Evolutionary conservation across 257 asterid species (phyloP).

Genomic region (Nicotiana attenuata): DNA sequence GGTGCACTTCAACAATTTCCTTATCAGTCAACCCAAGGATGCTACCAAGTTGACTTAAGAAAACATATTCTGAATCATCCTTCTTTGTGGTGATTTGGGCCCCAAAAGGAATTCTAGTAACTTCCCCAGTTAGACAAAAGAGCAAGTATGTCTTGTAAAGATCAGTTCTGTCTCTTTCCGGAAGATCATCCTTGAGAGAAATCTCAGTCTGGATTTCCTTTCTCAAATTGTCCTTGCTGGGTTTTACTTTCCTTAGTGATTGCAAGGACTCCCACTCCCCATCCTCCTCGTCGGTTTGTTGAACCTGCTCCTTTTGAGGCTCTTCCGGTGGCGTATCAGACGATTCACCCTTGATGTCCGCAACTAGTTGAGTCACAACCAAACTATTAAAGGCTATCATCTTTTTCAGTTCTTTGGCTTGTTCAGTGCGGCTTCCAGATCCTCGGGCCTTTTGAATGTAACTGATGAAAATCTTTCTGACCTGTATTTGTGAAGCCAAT

Average conservation of each 20-base stretch:
- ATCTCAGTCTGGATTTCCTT: conserved; percentile 73
- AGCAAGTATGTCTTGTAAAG: conserved; percentile 86
- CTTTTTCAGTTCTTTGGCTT: conserved; percentile 79
- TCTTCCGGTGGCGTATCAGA: conserved; percentile 43
- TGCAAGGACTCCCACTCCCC: conserved; percentile 87
- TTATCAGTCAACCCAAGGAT: conserved; percentile 72
- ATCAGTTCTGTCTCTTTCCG: conserved; percentile 76
- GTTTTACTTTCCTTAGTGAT: conserved; percentile 65
- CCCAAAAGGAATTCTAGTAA: conserved; percentile 70
- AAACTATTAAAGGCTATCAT: conserved; percentile 78
- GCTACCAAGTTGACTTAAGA: conserved; percentile 71
- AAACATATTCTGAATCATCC: conserved; percentile 77
- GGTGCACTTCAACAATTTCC: conserved; percentile 81
- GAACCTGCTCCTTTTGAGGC: conserved; percentile 30
- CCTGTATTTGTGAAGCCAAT: conserved; percentile 40
- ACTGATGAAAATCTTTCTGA: conserved; percentile 66
- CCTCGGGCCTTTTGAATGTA: conserved; percentile 79
- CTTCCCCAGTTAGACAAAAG: conserved; percentile 86
- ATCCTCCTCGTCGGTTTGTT: conserved; percentile 36
- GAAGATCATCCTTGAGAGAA: conserved; percentile 79
- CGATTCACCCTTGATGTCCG: conserved; percentile 90
- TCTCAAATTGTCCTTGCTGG: conserved; percentile 38
- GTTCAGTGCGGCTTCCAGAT: conserved; percentile 64
- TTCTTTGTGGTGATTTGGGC: conserved; percentile 65
- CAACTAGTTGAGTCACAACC: conserved; percentile 70